Evolutionary conservation across 352 stramenopile genomes (phyloP), one percentile per base, ranked within the genome.

Genomic region (Phytophthora foliorum): DNA sequence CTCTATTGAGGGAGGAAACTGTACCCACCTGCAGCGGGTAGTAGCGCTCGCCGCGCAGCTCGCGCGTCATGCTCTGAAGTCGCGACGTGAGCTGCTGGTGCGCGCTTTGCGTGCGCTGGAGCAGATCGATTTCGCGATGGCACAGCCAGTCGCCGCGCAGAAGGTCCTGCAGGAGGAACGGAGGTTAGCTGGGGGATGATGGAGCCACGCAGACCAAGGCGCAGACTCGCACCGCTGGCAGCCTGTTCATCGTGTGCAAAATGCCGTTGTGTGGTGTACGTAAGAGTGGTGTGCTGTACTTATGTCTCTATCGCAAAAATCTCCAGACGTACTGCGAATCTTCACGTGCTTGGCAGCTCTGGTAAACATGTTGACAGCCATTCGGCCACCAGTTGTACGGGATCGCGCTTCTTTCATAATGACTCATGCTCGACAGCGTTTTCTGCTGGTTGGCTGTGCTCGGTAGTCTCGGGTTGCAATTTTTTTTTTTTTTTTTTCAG

Each of bases 1-100:
- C 21, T 27, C 9, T 34, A 61, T 51, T 22, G 22, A 17, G 45
- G 16, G 6, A 7, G 13, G 25, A 1, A 14, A 17, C 13, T 21
- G 11, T 13, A 60, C 57, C 34, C 31, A 77, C 77, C 61, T 81
- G 81, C 32, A 70, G 69, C 29, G 86, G 81, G 42, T 94, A 90
- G 16, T 91, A 81, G 42, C 76, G 79, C 42, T 86, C 74, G 56
- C 77, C 72, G n/a, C 82, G 80, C 9, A 92, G 74, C 21, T 91
- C 84, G 17, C 80, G 80, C 42, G 78, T 80, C 67, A 88, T 77
- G 38, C 65, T 48, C 45, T 70, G 63, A 38, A 93, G 58, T 11
- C 86, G 80, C 41, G 68, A 63, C 39, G 84, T 78, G 45, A 89
- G 56, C 29, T 82, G 66, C 17, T 75, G 48, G 63, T 86, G 78